Evolutionary conservation across 2,329 filamentous ascomycete genomes (phyloP), one percentile per base, ranked within the genome.

Genomic region (Shiraia sp.): DNA sequence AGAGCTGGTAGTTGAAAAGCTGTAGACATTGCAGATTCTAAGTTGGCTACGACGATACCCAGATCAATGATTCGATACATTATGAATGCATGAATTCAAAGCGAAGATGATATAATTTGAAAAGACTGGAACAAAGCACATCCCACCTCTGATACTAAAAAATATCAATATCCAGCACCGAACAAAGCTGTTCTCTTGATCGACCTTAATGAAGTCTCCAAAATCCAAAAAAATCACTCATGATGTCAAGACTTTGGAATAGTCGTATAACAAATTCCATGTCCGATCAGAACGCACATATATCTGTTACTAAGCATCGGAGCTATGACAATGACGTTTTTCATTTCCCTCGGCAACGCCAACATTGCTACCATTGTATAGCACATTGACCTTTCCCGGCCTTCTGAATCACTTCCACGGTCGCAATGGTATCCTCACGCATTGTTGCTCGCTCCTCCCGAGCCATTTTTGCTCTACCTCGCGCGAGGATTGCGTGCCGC

Each of bases 361-460:
- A 46, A 44, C 42, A 29, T 35, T 42, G 28, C 36, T 40, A 39
- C 28, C 39, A 37, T 35, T 34, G 17, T 34, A 42, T 34, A 30
- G 19, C n/a, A 44, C 51, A 58, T 58, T 53, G 45, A 49, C 30
- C 26, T 35, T 36, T 45, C 32, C 38, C 34, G 42, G 19, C 42
- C 36, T 40, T 45, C 37, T 24, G 14, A 37, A 25, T 37, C 29
- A 14, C 14, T 24, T 28, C 12, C 49, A 39, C 15, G 23, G 19
- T 31, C 35, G 51, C 42, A 40, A 80, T 81, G 78, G 69, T 73
- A 37, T 68, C 72, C 19, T 63, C 72, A 35, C 71, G 75, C 48
- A 52, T 76, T 15, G 59, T 74, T 24, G 53, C 71, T 49, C 74
- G 76, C 65, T 70, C 73, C 14, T 61, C 72, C 44, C 71, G 76